A percentile compares a stretch with the other conserved stretches of the same genome.
Conservation (phyloP, 2,329 filamentous ascomycete genomes). For the Aspergillus aculeatinus region DNA sequence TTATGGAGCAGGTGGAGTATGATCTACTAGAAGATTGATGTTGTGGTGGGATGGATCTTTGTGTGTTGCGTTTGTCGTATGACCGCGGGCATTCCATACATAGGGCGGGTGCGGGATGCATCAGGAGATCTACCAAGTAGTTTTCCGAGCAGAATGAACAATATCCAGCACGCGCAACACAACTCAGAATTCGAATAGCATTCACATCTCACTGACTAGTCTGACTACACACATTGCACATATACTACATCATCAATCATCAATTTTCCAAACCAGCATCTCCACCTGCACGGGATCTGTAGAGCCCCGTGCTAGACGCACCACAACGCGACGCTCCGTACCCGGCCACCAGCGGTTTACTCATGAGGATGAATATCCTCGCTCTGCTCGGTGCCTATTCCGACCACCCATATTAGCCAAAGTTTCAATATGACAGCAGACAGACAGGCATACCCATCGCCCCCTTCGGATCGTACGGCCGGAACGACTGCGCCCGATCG, state of each 20-base stretch:
- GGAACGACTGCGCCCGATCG: not conserved
- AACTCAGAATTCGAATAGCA: not conserved
- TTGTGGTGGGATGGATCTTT: too few relatives aligned
- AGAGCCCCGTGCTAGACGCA: too few relatives aligned
- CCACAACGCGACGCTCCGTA: too few relatives aligned
- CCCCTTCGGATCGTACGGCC: not conserved
- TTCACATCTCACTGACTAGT: not conserved
- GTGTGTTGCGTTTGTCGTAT: too few relatives aligned
- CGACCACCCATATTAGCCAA: not conserved
- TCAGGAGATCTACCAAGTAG: too few relatives aligned
- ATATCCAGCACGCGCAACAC: too few relatives aligned
- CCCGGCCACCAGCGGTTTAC: not conserved
- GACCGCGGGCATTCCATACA: too few relatives aligned
- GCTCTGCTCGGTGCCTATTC: not conserved
- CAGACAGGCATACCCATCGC: not conserved
- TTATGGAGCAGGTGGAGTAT: too few relatives aligned
- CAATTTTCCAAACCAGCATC: not conserved
- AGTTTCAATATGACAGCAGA: too few relatives aligned
- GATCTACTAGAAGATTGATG: too few relatives aligned
- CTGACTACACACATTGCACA: not conserved
- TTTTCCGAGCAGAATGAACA: too few relatives aligned
- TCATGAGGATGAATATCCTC: slow-evolving; percentile 3
- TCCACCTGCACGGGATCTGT: not conserved
- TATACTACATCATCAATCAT: not conserved
- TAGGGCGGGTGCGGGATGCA: too few relatives aligned